These are phyloP conservation scores for Amauroascus verrucosus DNA, from an alignment of 2,329 filamentous ascomycete species.

Conservation along the genomic window DNA sequence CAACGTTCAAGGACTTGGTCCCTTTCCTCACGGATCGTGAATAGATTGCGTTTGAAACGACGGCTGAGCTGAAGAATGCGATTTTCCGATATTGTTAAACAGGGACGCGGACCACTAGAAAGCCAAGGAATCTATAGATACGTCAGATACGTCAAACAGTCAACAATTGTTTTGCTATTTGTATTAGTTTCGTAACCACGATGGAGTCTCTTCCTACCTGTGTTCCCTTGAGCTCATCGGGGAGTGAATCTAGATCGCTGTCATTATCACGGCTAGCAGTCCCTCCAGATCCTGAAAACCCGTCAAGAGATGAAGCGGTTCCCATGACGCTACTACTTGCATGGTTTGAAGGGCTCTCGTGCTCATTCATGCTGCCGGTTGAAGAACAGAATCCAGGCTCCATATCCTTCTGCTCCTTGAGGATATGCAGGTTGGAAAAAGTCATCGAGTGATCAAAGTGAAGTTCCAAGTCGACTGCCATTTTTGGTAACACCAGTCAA, in stretches of 20 bases:
- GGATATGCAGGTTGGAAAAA: neutral
- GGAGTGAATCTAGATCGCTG: slow-evolving; percentile 7
- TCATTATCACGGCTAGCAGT: neutral
- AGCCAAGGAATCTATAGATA: neutral
- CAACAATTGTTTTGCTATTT: too few species aligned
- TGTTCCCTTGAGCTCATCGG: neutral
- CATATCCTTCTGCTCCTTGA: neutral
- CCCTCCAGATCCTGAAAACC: neutral
- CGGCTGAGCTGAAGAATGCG: neutral
- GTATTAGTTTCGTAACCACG: neutral
- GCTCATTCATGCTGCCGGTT: neutral
- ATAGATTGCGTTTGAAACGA: slow-evolving; percentile 2
- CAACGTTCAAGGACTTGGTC: slow-evolving; percentile 7
- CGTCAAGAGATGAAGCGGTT: neutral
- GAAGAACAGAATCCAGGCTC: neutral
- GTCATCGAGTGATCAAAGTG: neutral
- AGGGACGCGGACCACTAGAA: neutral
- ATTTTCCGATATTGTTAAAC: neutral
- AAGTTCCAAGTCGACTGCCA: neutral
- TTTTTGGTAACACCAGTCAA: neutral
- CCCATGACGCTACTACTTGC: slow-evolving; percentile 2
- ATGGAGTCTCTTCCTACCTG: neutral
- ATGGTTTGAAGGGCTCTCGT: neutral
- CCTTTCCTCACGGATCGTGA: slow-evolving; percentile 4
- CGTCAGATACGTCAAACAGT: too few species aligned